Percentiles rank a stretch among this genome's conserved stretches.
Conservation (phyloP, 108 stramenopile genomes). For the Skeletonema marinoi region DNA sequence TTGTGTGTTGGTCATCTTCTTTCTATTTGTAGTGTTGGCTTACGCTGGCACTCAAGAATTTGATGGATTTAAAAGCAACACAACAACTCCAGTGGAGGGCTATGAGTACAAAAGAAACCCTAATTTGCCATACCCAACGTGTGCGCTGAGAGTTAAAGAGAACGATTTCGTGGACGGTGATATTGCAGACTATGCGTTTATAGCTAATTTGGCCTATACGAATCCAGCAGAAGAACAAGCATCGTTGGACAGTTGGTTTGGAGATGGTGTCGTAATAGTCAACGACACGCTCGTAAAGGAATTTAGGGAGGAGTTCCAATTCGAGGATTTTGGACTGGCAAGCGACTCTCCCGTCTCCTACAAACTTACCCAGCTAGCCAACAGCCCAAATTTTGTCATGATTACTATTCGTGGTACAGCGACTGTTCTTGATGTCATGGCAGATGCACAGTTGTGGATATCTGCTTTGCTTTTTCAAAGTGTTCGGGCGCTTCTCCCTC, state of each 20-base stretch:
- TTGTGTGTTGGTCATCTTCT: slow-evolving; percentile 13
- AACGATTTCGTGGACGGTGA: slow-evolving; percentile 12
- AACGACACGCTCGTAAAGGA: slow-evolving; percentile 41
- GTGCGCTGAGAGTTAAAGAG: slow-evolving; percentile 14
- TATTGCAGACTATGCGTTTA: slow-evolving; percentile 53
- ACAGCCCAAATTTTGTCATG: slow-evolving; percentile 31
- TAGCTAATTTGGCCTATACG: slow-evolving; percentile 55
- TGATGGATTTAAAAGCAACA: slow-evolving; percentile 6
- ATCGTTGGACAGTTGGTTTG: slow-evolving; percentile 61
- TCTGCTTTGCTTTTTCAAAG: slow-evolving; percentile 65
- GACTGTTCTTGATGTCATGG: slow-evolving; percentile 66
- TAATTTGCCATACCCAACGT: slow-evolving; percentile 39
- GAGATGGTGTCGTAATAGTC: slow-evolving; percentile 37
- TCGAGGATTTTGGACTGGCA: slow-evolving; percentile 8
- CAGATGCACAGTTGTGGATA: slow-evolving; percentile 77
- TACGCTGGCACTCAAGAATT: not conserved
- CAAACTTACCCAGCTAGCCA: slow-evolving; percentile 52
- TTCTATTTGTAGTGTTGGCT: slow-evolving; percentile 25
- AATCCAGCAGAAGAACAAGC: slow-evolving; percentile 27
- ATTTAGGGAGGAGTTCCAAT: slow-evolving; percentile 28
- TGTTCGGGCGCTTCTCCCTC: slow-evolving; percentile 60
- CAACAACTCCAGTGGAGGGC: slow-evolving; percentile 6
- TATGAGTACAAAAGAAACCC: slow-evolving; percentile 21
- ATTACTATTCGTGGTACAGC: slow-evolving; percentile 70
- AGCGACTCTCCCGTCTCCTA: slow-evolving; percentile 44